Evolutionary conservation across 83 land plant species (phyloP).

Genomic region (Picea engelmannii): DNA sequence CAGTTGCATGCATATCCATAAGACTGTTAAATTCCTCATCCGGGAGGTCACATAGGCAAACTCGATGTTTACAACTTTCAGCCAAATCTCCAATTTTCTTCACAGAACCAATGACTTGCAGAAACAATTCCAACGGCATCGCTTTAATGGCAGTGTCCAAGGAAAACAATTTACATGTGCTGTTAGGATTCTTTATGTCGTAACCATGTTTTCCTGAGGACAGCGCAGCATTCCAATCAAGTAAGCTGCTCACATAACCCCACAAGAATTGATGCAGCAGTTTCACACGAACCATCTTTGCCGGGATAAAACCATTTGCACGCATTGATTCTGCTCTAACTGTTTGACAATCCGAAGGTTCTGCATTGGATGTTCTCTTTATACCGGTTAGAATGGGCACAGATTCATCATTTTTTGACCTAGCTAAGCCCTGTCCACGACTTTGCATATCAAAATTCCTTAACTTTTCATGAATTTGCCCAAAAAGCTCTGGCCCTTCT

Average conservation of each 20-base stretch:
- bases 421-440: conserved; percentile 53
- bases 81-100: conserved; percentile 54
- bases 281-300: conserved; percentile 93
- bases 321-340: conserved; percentile 57
- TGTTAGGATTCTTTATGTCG: conserved; percentile 35
- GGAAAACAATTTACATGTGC: conserved; percentile 48
- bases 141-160: conserved; percentile 68
- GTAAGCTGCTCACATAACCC: conserved; percentile 54
- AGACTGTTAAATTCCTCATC: conserved; percentile 47
- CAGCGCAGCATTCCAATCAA: conserved; percentile 40
- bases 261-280: conserved; percentile 88
- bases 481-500: conserved; percentile 51
- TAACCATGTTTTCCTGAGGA: conserved; percentile 26
- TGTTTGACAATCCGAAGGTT: conserved; percentile 20
- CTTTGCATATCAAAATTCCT: conserved; percentile 71
- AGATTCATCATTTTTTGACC: conserved; percentile 28
- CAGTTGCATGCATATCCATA: conserved; percentile 68
- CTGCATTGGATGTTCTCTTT: conserved; percentile 38
- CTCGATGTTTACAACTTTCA: conserved; percentile 63
- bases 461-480: conserved; percentile 66
- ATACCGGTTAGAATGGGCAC: conserved; percentile 60
- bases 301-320: conserved; percentile 81
- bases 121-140: conserved; percentile 91
- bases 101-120: conserved; percentile 85
- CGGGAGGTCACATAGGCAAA: conserved; percentile 79